Evolutionary conservation across 2,329 filamentous ascomycete species (phyloP).

Genomic region (Fusarium hostae): DNA sequence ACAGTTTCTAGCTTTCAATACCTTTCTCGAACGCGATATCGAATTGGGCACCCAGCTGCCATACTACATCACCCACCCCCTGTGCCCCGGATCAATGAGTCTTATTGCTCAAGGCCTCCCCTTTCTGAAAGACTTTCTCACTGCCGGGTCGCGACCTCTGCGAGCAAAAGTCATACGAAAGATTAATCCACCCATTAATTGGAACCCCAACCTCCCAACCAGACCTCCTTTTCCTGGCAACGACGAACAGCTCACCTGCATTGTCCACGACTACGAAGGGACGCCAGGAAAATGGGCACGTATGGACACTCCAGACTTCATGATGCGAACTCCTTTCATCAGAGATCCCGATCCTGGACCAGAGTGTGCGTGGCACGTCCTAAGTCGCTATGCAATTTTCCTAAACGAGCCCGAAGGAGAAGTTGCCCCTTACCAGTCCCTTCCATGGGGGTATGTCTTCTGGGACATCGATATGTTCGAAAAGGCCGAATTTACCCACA

Average conservation of each 20-base stretch:
- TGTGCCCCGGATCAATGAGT: neutral
- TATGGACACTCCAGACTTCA: neutral
- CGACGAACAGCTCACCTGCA: neutral
- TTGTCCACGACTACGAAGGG: neutral
- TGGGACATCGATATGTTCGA: slow-evolving; percentile 25
- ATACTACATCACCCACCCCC: neutral
- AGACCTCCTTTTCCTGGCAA: neutral
- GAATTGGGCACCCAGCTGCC: neutral
- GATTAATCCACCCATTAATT: neutral
- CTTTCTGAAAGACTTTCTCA: slow-evolving; percentile 9
- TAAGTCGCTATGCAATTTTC: neutral
- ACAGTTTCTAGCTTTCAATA: slow-evolving; percentile 7
- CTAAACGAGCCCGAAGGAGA: neutral
- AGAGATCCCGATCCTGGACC: slow-evolving; percentile 11
- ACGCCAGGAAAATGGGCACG: neutral
- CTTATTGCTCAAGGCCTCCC: neutral
- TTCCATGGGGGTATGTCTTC: slow-evolving; percentile 16
- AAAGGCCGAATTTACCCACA: neutral
- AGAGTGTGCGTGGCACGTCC: neutral
- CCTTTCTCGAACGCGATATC: slow-evolving; percentile 17
- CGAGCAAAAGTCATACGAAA: neutral
- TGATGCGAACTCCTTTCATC: slow-evolving; percentile 19
- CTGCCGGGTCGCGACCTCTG: neutral
- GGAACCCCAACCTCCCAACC: neutral
- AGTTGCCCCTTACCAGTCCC: too few relatives aligned